Evolutionary conservation across 1,139 yeast genomes (phyloP), one percentile per base, ranked within the genome.

Genomic region (Suhomyces guaymorum): DNA sequence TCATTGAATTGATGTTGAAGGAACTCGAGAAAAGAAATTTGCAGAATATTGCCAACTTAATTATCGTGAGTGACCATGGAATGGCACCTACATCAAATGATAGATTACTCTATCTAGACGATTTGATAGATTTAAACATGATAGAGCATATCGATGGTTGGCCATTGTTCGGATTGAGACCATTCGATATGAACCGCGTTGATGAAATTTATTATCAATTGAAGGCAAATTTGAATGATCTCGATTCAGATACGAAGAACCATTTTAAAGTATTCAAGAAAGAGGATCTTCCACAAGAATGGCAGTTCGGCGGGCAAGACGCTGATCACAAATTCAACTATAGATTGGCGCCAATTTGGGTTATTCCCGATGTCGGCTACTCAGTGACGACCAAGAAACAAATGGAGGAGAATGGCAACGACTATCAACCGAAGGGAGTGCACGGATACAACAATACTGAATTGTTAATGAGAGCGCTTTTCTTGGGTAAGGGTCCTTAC

Each of bases 11-110:
- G 8, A 42, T 88, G 36, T 61, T 70, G 17, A 43, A 58, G 13
- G 82, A 76, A 11, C 50, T 90, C 14, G 47, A 55, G 1, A 48
- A 54, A 13, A 68, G 96, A 37, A 78, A 83, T 43, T 62, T 88
- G 41, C 61, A 72, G 1, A 70, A 78, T 24, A 70, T 87, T 29
- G 86, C 83, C 9, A 90, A 90, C 55, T 62, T 90, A 15, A 63
- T 90, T 1, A 64, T 90, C 31, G 84, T 89, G 1, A 86, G 96
- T 34, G 96, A 89, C 54, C 96, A 89, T 55, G 97, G 97, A 5
- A 88, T 89, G 96, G 84, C 95, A 0, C 94, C 95, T 2, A 84
- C 95, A 1, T 75, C 88, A 0, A 75, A 80, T 42, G 70, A 73
- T 12, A 63, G 96, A 37, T 54, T 84, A 7, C 62, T 86, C 2